Evolutionary conservation across 306 rosid species (phyloP).

Genomic region (Cucumis sativus): DNA sequence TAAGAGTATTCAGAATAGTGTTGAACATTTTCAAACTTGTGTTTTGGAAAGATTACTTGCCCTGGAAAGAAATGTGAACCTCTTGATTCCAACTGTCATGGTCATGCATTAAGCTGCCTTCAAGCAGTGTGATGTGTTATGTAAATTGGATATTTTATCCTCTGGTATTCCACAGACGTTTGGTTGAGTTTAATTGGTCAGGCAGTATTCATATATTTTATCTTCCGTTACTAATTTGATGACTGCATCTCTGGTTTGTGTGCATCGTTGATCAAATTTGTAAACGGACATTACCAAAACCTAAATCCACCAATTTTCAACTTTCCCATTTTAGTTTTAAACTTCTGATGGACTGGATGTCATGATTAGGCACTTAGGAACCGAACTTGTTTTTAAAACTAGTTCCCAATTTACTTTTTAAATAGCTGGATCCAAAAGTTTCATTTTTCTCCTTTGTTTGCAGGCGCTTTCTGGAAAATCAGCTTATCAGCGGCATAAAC

Average conservation of each 20-base stretch:
- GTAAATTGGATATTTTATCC: not conserved
- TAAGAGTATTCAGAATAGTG: not conserved
- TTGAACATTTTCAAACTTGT: not conserved
- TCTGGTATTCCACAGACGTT: not conserved
- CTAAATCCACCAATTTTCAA: not conserved
- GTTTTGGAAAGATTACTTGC: not conserved
- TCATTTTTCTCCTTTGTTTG: constrained; percentile 10
- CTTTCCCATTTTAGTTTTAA: not conserved
- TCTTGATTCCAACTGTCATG: not conserved
- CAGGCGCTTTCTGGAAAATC: constrained; percentile 97
- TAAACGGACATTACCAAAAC: not conserved
- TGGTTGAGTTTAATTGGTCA: not conserved
- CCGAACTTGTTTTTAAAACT: not conserved
- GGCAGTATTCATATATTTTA: not conserved
- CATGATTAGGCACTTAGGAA: not conserved
- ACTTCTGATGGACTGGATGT: not conserved
- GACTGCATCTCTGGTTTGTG: not conserved
- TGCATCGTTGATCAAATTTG: not conserved
- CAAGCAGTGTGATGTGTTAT: not conserved
- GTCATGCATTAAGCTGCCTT: not conserved
- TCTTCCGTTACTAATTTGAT: not conserved
- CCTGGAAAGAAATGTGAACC: not conserved
- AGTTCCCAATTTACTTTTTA: not conserved
- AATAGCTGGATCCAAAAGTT: constrained; percentile 10
- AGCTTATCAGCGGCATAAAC: constrained; percentile 94